Evolutionary conservation across 2,329 filamentous ascomycete species (phyloP).

Genomic region (Ascomycota sp.): DNA sequence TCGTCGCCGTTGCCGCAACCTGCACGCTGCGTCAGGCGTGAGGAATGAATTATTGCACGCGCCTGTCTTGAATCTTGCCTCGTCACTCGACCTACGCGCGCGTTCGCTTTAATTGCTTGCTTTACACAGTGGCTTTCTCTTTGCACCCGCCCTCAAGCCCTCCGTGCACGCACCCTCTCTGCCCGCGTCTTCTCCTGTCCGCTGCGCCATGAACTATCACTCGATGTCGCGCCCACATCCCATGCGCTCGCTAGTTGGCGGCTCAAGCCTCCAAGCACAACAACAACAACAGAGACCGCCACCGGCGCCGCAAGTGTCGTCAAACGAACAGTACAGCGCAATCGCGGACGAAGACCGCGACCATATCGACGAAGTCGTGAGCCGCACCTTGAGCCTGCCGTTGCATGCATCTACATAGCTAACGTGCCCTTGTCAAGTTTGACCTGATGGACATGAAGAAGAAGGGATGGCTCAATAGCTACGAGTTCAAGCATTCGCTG

Average conservation of each 20-base stretch:
- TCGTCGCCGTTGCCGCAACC: no score
- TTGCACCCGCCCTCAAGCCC: not conserved
- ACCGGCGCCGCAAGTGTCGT: conserved; percentile 12
- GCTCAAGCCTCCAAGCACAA: conserved; percentile 6
- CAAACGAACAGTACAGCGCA: conserved; percentile 16
- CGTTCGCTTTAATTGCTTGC: no score
- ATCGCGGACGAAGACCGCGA: conserved; percentile 76
- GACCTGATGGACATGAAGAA: conserved; percentile 92
- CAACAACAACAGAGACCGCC: conserved; percentile 12
- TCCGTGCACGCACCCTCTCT: not conserved
- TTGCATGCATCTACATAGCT: conserved; percentile 1
- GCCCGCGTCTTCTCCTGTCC: not conserved
- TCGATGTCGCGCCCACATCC: conserved; percentile 16
- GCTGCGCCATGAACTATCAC: conserved; percentile 15
- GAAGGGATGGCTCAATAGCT: conserved; percentile 83
- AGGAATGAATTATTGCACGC: no score
- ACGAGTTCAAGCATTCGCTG: conserved; percentile 90
- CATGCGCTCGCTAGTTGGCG: conserved; percentile 12
- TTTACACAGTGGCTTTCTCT: no score
- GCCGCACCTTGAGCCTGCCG: conserved; percentile 7
- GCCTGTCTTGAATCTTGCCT: no score
- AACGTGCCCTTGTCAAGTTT: conserved; percentile 33
- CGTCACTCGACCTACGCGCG: no score
- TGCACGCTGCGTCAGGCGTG: no score
- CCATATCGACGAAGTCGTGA: conserved; percentile 80